Evolutionary conservation across 2,329 filamentous ascomycete species (phyloP).

Genomic region (Tolypocladium guangdongense): DNA sequence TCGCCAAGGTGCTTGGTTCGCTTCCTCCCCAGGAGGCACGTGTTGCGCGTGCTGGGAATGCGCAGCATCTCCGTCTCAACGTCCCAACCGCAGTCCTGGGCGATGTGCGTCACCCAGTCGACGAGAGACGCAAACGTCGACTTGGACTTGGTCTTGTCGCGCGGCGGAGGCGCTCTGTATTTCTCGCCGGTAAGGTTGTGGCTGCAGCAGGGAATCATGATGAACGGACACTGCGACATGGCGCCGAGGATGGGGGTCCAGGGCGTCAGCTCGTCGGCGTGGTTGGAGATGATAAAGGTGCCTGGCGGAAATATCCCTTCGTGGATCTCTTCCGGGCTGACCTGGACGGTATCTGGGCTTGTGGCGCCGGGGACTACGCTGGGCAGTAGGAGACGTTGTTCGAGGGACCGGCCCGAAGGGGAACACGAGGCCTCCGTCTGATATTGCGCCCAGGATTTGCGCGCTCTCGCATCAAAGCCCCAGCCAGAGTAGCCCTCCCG

Average conservation of each 20-base stretch:
- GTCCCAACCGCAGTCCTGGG: slow-evolving; percentile 60
- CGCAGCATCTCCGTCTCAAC: slow-evolving; percentile 77
- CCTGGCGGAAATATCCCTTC: slow-evolving; percentile 57
- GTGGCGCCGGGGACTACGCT: slow-evolving; percentile 21
- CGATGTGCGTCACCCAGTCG: slow-evolving; percentile 62
- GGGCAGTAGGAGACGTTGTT: slow-evolving; percentile 39
- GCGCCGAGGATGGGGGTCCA: slow-evolving; percentile 89
- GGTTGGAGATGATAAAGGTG: slow-evolving; percentile 93
- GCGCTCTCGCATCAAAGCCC: slow-evolving; percentile 81
- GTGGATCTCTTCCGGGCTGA: slow-evolving; percentile 23
- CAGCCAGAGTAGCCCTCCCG: slow-evolving; percentile 74
- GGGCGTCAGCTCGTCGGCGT: slow-evolving; percentile 88
- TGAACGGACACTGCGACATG: slow-evolving; percentile 66
- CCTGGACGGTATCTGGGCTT: slow-evolving; percentile 6
- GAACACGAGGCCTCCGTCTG: slow-evolving; percentile 18
- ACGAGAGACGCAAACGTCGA: slow-evolving; percentile 81
- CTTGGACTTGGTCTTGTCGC: slow-evolving; percentile 34
- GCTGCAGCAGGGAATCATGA: slow-evolving; percentile 92
- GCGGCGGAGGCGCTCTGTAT: slow-evolving; percentile 56
- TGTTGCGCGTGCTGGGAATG: slow-evolving; percentile 87
- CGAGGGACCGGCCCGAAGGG: slow-evolving; percentile 24
- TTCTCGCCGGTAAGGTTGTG: slow-evolving; percentile 68
- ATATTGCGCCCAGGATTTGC: slow-evolving; percentile 79
- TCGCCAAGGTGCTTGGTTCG: slow-evolving; percentile 16
- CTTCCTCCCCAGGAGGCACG: slow-evolving; percentile 61